Base-by-base conservation (phyloP, 441 rosid genomes). In the Croton laevigatus region DNA sequence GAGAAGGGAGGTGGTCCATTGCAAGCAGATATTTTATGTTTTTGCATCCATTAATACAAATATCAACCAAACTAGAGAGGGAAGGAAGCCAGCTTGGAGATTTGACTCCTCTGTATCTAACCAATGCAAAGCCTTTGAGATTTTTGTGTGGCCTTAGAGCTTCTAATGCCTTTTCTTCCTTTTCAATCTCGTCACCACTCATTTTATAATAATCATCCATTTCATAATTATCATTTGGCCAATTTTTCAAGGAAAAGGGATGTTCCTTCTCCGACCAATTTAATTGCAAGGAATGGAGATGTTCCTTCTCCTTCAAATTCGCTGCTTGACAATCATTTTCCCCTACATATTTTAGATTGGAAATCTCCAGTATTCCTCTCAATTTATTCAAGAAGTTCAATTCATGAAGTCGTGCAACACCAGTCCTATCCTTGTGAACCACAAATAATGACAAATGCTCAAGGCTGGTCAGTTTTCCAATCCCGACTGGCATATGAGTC, bases 401-500 rank as follows among this genome's bases (percentile, higher is more conserved):
- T 40, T 71, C 76, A 22, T 34, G 63, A 23, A 79, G 65, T n/a
- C 57, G 11, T 48, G 71, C 51, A 13, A 55, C 64, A 1, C 36
- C 13, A 11, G 63, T 9, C 2, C 9, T 46, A 1, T 46, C 66
- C 13, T 12, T 44, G 3, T 44, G 72, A 45, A 73, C 70, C 0
- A 65, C 17, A 38, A 76, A 78, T 10, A 17, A 20, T 1, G 70
- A 46, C 17, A 79, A 51, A 5, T 27, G 46, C 17, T 54, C 62
- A 2, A 81, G 73, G 23, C 48, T n/a, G 5, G 61, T 57, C 16
- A 27, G 36, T 57, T 32, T 64, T 58, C 76, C 79, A 13, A 82
- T 46, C 46, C 78, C 79, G 0, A 48, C 3, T 9, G 81, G 81
- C 79, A 79, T 66, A 32, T 62, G 66, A 14, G 46, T 72, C 38